These are phyloP conservation scores for Holtermanniella nyarrowii DNA, from an alignment of 768 basidiomycete genomes.

Conservation along the genomic window DNA sequence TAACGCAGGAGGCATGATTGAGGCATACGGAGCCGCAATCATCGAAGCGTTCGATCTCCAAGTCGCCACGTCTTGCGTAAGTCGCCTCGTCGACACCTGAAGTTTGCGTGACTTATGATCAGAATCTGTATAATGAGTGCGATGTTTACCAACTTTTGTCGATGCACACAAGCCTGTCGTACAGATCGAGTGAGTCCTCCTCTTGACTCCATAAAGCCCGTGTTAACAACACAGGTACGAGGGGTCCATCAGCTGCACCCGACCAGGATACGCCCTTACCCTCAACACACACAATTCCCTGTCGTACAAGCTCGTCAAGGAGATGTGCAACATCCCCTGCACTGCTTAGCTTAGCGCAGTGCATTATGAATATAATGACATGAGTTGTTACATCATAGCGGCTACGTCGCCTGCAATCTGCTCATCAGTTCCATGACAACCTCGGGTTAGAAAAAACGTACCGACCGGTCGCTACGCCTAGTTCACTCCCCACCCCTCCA, in stretches of 20 bases:
- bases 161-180: constrained; percentile 23
- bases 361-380: no score
- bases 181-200: constrained; percentile 18
- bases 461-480: constrained; percentile 76
- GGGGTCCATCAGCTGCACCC: background rate
- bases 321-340: no score
- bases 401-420: constrained; percentile 24
- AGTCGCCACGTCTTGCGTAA: no score
- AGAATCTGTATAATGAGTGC: constrained; percentile 20
- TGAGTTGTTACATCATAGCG: background rate
- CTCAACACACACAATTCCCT: no score
- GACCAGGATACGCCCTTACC: background rate
- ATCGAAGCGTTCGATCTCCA: no score
- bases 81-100: no score
- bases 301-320: no score
- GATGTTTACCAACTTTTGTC: constrained; percentile 17
- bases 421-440: background rate
- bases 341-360: no score
- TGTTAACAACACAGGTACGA: background rate
- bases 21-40: no score
- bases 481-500: constrained; percentile 76
- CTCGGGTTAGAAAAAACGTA: background rate
- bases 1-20: constrained; percentile 16
- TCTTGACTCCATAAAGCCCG: background rate
- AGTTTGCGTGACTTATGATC: background rate